Conservation (phyloP, 1,284 basidiomycete genomes). For the Puccinia coronata region DNA sequence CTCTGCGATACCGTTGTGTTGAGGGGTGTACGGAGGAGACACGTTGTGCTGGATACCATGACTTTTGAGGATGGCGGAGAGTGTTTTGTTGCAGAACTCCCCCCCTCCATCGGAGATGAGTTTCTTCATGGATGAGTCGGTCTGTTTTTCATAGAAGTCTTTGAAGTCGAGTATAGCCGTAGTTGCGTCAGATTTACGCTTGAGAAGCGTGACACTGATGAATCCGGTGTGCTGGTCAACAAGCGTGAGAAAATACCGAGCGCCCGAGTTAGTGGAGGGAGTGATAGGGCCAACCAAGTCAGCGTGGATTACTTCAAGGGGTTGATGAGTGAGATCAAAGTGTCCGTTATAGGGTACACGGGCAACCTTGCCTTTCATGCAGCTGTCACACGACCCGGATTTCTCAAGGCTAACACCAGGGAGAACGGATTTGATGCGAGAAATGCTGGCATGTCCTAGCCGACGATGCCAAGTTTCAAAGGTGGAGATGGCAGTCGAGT, state of each 20-base stretch:
- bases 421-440: neutral
- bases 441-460: neutral
- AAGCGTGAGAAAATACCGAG: neutral
- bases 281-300: neutral
- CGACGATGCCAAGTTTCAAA: neutral
- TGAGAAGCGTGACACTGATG: neutral
- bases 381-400: neutral
- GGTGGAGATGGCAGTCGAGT: neutral
- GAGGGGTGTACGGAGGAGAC: neutral
- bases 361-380: neutral
- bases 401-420: neutral
- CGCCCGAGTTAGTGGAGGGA: neutral
- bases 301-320: neutral
- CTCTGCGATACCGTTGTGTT: neutral
- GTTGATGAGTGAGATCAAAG: neutral
- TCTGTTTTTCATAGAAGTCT: neutral
- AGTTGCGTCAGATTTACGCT: neutral
- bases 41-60: neutral
- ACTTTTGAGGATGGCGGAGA: neutral
- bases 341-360: neutral
- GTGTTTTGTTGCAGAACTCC: neutral
- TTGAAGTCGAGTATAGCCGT: neutral
- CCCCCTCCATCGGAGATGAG: neutral
- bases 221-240: neutral
- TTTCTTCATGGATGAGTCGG: neutral